A percentile compares a stretch with the other conserved stretches of the same genome.
Conservation (phyloP, 768 basidiomycete genomes). For the Leucogyrophana mollusca region DNA sequence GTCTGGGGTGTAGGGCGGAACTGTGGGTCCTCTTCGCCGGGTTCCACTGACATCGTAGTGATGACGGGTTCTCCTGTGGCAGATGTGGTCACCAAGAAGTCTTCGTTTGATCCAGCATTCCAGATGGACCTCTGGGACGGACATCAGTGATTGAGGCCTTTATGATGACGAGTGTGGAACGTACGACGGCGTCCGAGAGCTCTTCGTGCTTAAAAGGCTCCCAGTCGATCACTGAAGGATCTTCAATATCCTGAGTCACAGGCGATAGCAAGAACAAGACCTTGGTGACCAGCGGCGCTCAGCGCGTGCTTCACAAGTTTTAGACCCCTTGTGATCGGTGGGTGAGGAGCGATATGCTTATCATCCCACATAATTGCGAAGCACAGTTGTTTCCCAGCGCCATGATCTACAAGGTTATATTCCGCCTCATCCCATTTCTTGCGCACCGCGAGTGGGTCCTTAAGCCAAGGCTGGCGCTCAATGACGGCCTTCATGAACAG, state of each 20-base stretch:
- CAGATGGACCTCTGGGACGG: slow-evolving; percentile 37
- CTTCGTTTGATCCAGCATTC: slow-evolving; percentile 43
- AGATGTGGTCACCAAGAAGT: slow-evolving; percentile 34
- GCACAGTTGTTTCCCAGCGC: slow-evolving; percentile 48
- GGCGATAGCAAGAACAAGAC: slow-evolving; percentile 28
- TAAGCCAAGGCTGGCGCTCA: slow-evolving; percentile 59
- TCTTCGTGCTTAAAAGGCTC: slow-evolving; percentile 51
- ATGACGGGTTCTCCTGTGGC: slow-evolving; percentile 52
- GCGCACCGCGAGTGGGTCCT: slow-evolving; percentile 56
- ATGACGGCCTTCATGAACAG: slow-evolving; percentile 65
- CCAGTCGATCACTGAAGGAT: slow-evolving; percentile 65
- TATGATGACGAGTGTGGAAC: slow-evolving; percentile 16
- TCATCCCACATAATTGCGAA: slow-evolving; percentile 71
- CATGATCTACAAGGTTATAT: slow-evolving; percentile 59
- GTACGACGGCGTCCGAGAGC: slow-evolving; percentile 41
- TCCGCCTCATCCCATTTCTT: slow-evolving; percentile 62
- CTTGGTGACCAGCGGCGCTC: slow-evolving; percentile 59
- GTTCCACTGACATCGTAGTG: slow-evolving; percentile 36
- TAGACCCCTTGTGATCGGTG: slow-evolving; percentile 63
- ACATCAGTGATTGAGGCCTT: neutral
- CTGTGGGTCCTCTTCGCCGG: slow-evolving; percentile 11
- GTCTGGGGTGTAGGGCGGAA: slow-evolving; percentile 22
- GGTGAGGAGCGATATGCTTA: slow-evolving; percentile 54
- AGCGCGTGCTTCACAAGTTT: slow-evolving; percentile 56
- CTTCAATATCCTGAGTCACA: neutral